Conservation (phyloP, 2,329 filamentous ascomycete species). For the Cladosporium sp. region DNA sequence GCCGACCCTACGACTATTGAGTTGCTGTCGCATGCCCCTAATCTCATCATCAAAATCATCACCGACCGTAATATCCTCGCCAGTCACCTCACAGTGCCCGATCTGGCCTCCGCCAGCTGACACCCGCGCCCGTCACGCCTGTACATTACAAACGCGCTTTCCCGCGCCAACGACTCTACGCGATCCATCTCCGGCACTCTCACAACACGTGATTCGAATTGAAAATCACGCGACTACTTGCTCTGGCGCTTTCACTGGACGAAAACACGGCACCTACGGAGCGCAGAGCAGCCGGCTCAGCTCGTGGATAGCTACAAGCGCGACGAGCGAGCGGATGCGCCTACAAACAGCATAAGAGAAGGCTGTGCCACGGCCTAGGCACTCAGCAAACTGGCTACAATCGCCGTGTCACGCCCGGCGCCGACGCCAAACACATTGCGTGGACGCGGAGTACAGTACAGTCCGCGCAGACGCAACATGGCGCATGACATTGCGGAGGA, state of each 20-base stretch:
- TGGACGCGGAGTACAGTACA: slow-evolving; percentile 38
- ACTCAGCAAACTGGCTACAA: slow-evolving; percentile 36
- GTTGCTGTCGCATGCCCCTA: slow-evolving; percentile 14
- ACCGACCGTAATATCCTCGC: background rate
- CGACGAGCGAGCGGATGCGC: slow-evolving; percentile 16
- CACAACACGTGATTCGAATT: background rate
- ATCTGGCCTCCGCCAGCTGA: slow-evolving; percentile 9
- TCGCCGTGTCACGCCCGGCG: slow-evolving; percentile 36
- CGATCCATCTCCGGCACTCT: background rate
- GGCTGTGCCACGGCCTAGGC: slow-evolving; percentile 20
- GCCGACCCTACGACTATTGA: background rate
- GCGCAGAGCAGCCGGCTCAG: background rate
- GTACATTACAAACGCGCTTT: slow-evolving; percentile 13
- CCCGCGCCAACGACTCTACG: background rate
- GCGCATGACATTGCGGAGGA: slow-evolving; percentile 34
- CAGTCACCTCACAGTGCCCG: background rate
- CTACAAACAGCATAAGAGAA: background rate
- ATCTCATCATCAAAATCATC: slow-evolving; percentile 9
- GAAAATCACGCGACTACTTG: slow-evolving; percentile 14
- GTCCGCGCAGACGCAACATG: slow-evolving; percentile 23
- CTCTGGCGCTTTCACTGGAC: background rate
- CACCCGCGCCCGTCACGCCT: slow-evolving; percentile 14
- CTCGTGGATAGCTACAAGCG: background rate
- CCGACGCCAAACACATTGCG: slow-evolving; percentile 38
- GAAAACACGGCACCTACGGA: background rate